phyloP scores from a whole-genome alignment of 176 grass and related monocot genomes.

The sorghum (Sorghum bicolor) region DNA sequence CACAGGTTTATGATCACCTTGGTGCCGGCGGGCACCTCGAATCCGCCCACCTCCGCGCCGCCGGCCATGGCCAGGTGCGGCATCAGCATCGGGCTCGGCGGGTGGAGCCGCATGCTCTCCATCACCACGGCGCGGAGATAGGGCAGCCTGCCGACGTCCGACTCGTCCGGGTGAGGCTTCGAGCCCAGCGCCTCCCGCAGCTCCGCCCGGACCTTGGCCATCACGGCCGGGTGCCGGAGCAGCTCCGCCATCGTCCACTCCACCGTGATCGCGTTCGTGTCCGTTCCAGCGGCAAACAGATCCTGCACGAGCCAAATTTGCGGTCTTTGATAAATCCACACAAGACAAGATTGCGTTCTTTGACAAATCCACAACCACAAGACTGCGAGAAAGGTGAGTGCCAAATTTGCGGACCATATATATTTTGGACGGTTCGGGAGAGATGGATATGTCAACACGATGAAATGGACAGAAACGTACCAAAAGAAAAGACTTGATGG shows the following conservation, averaged over 20 bases:
- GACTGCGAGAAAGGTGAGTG: not conserved
- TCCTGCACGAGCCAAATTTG: constrained; percentile 20
- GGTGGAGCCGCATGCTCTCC: constrained; percentile 64
- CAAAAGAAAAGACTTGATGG: constrained; percentile 45
- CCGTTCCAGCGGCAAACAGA: constrained; percentile 41
- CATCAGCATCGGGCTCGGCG: constrained; percentile 51
- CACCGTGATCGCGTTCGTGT: constrained; percentile 51
- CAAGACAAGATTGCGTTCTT: not conserved
- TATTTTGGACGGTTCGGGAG: not conserved
- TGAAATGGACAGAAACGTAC: constrained; percentile 1
- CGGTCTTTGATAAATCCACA: no score
- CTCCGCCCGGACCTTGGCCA: constrained; percentile 64
- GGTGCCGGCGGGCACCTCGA: constrained; percentile 31
- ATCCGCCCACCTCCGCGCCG: constrained; percentile 44
- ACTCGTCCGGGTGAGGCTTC: constrained; percentile 34
- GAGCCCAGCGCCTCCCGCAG: constrained; percentile 24
- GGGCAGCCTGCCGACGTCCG: constrained; percentile 27
- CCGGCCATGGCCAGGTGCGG: constrained; percentile 48
- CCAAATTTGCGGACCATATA: not conserved
- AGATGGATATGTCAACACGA: not conserved
- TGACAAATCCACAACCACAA: not conserved
- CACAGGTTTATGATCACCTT: constrained; percentile 43
- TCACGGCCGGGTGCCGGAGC: constrained; percentile 42
- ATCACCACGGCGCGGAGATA: constrained; percentile 62
- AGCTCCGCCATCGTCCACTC: constrained; percentile 76